These are phyloP conservation scores for Dictyostelium purpureum DNA, from an alignment of 78 protist genomes.

Conservation along the genomic window DNA sequence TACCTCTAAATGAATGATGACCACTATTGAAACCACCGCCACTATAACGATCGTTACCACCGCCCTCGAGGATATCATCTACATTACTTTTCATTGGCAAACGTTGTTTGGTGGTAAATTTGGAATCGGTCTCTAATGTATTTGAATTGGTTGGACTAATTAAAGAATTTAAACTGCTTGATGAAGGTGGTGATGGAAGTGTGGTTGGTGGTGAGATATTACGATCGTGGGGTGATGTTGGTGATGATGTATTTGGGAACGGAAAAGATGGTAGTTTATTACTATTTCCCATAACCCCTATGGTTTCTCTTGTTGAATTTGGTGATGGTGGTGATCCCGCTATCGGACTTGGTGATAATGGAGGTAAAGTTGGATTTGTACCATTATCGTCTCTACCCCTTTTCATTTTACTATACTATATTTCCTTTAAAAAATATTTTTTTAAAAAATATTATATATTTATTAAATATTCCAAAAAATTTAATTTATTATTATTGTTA, in stretches of 20 bases:
- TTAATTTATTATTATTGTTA: background rate
- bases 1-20: background rate
- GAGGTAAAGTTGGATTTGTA: background rate
- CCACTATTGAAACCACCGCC: background rate
- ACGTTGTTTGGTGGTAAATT: slow-evolving; percentile 2
- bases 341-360: background rate
- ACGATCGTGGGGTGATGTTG: background rate
- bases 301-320: background rate
- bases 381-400: slow-evolving; percentile 24
- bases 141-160: slow-evolving; percentile 3
- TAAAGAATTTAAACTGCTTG: background rate
- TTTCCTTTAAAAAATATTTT: background rate
- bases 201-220: slow-evolving; percentile 10
- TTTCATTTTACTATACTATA: background rate
- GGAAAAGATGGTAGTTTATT: background rate
- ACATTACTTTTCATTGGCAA: background rate
- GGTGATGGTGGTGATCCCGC: background rate
- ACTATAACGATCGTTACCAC: background rate
- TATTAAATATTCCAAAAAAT: too few species aligned
- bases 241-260: background rate
- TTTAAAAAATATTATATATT: too few species aligned
- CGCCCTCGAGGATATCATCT: background rate
- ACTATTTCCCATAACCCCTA: too few species aligned
- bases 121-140: background rate
- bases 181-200: background rate